Evolutionary conservation across 345 rosid genomes (phyloP).

Genomic region (Geranium brycei): DNA sequence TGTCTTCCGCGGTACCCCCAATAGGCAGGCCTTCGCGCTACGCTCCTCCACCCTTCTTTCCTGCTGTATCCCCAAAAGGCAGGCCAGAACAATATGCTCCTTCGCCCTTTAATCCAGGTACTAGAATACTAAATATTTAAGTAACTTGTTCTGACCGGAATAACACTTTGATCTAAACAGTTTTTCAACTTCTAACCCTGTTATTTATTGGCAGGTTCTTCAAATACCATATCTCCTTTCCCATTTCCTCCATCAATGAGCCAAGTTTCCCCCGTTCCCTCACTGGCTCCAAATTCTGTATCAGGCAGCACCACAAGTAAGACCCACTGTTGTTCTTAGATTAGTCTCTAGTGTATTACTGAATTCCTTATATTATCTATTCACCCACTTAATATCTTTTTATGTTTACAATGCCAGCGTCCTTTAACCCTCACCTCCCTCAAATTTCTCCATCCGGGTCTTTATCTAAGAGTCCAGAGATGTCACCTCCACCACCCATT

Average conservation of each 20-base stretch:
- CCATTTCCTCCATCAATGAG: conserved; percentile 24
- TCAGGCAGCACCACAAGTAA: conserved; percentile 34
- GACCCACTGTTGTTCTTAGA: background rate
- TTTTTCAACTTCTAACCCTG: conserved; percentile 12
- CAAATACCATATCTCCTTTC: conserved; percentile 22
- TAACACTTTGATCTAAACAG: conserved; percentile 1
- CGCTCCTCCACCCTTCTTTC: conserved; percentile 31
- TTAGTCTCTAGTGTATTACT: background rate
- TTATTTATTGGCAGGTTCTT: conserved; percentile 18
- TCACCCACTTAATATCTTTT: conserved; percentile 12
- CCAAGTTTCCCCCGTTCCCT: conserved; percentile 30
- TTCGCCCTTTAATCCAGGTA: conserved; percentile 43
- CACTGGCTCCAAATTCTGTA: conserved; percentile 38
- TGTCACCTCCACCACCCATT: conserved; percentile 46
- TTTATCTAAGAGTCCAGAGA: conserved; percentile 41
- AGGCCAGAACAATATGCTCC: conserved; percentile 27
- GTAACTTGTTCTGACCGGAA: conserved; percentile 1
- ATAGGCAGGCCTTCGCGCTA: background rate
- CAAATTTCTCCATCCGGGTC: conserved; percentile 30
- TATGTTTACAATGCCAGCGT: conserved; percentile 16
- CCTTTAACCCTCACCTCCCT: conserved; percentile 15
- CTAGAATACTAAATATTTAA: conserved; percentile 2
- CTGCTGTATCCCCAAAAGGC: conserved; percentile 22
- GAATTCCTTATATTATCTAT: conserved; percentile 1
- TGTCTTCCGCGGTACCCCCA: background rate